These are phyloP conservation scores for Anisodus tanguticus DNA, from an alignment of 257 asterid species.

Conservation along the genomic window DNA sequence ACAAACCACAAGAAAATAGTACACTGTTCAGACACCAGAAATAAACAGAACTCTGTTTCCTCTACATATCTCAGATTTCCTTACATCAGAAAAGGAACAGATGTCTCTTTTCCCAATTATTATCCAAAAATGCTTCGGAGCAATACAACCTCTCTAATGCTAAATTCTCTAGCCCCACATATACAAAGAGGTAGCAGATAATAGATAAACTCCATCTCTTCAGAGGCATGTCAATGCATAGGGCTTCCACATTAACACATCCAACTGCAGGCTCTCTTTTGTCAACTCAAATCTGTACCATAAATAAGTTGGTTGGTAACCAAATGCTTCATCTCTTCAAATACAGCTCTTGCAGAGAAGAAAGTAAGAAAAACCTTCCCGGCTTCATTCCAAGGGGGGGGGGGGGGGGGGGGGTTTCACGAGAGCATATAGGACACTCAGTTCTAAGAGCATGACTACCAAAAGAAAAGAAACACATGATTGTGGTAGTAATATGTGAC, in stretches of 20 bases:
- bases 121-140: conserved; percentile 24
- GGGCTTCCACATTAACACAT: conserved; percentile 29
- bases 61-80: conserved; percentile 32
- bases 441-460: conserved; percentile 6
- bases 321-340: conserved; percentile 35
- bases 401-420: neutral
- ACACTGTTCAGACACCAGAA: neutral
- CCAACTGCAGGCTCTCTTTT: conserved; percentile 41
- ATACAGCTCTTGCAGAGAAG: conserved; percentile 33
- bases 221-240: conserved; percentile 1
- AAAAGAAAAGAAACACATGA: neutral
- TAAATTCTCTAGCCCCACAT: conserved; percentile 13
- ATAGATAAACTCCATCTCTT: conserved; percentile 30
- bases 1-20: conserved; percentile 23
- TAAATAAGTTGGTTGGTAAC: conserved; percentile 39
- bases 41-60: conserved; percentile 15
- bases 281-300: conserved; percentile 47
- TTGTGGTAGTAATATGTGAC: neutral
- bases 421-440: conserved; percentile 1
- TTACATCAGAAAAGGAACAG: conserved; percentile 32
- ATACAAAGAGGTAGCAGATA: conserved; percentile 30
- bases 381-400: neutral
- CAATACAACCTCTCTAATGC: conserved; percentile 16
- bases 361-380: neutral
- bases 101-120: conserved; percentile 11